A percentile compares a stretch with the other conserved stretches of the same genome.
phyloP scores from a whole-genome alignment of 176 grass and related monocot species.

The Carex littledalei region DNA sequence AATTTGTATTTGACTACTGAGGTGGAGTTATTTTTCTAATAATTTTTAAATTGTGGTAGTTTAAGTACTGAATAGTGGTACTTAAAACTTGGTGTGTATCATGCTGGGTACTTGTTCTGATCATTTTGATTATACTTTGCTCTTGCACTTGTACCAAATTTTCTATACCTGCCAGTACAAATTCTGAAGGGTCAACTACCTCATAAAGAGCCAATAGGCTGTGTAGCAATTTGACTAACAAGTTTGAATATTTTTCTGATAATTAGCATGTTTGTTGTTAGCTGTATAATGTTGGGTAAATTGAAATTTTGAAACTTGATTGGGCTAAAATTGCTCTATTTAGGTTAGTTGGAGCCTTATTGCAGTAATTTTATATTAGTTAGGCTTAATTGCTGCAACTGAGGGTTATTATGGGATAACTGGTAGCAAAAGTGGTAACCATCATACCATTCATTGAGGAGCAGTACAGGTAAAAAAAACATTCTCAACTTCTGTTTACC shows the following conservation, averaged over 20 bases:
- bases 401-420: not conserved
- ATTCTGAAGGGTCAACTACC: not conserved
- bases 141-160: not conserved
- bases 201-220: not conserved
- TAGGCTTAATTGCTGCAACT: not conserved
- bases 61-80: not conserved
- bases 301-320: not conserved
- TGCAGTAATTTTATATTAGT: not conserved
- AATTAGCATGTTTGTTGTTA: no score
- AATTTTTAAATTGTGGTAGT: not conserved
- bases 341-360: not conserved
- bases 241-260: no score
- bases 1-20: constrained; percentile 77
- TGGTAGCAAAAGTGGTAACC: not conserved
- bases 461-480: not conserved
- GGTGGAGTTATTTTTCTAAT: constrained; percentile 23
- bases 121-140: not conserved
- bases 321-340: not conserved
- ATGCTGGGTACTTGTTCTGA: not conserved
- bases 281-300: not conserved
- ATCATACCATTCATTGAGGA: not conserved
- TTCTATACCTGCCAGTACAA: not conserved
- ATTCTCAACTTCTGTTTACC: not conserved
- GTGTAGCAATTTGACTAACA: not conserved
- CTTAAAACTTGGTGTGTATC: not conserved